Conservation (phyloP, 345 rosid species). For the Corymbia maculata region DNA sequence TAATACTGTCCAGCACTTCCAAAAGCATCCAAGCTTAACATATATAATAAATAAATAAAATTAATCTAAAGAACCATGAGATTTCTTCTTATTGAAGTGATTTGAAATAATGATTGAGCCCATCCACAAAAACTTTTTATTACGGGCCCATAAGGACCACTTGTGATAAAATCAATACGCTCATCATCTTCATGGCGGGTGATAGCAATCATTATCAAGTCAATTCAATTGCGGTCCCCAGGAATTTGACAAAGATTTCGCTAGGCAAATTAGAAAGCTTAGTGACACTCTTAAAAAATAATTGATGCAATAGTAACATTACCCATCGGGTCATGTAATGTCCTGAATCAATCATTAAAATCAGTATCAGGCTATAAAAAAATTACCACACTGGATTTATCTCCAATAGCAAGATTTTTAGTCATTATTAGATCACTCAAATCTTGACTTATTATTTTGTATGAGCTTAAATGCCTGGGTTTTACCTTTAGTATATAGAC, state of each 20-base stretch:
- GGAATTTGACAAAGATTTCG: not conserved
- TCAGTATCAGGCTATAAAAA: not conserved
- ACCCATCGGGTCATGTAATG: not conserved
- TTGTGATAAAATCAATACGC: not conserved
- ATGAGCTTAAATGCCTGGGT: not conserved
- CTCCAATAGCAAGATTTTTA: not conserved
- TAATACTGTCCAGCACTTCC: not conserved
- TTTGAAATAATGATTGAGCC: not conserved
- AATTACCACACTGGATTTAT: not conserved
- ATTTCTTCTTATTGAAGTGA: not conserved
- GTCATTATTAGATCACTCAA: not conserved
- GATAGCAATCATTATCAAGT: not conserved
- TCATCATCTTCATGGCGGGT: not conserved
- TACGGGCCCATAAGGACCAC: not conserved
- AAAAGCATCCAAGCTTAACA: not conserved
- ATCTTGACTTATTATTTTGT: not conserved
- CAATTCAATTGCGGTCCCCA: not conserved
- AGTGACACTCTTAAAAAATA: not conserved
- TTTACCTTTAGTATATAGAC: not conserved
- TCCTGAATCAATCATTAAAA: not conserved
- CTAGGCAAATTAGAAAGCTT: not conserved
- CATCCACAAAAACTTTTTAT: not conserved
- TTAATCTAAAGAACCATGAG: not conserved
- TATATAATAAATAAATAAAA: not conserved
- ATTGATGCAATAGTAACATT: not conserved